phyloP scores from a whole-genome alignment of 129 eudicot genomes.

The Flaveria bidentis region DNA sequence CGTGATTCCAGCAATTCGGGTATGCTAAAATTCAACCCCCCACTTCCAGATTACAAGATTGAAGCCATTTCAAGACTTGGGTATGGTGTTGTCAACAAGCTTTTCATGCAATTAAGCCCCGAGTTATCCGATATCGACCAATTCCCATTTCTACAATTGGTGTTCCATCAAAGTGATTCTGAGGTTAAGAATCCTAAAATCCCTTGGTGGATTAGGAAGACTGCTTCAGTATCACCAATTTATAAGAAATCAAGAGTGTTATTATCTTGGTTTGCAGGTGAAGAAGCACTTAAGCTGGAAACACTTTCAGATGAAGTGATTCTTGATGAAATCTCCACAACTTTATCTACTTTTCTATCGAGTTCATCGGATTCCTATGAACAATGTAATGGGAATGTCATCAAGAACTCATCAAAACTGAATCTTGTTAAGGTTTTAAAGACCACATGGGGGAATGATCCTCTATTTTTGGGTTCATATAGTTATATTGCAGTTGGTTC shows the following conservation, averaged over 20 bases:
- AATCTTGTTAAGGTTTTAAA: slow-evolving; percentile 55
- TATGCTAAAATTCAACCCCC: slow-evolving; percentile 56
- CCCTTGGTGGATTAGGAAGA: slow-evolving; percentile 83
- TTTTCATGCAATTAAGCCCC: slow-evolving; percentile 59
- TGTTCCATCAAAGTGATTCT: slow-evolving; percentile 61
- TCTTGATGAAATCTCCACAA: slow-evolving; percentile 55
- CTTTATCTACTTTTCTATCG: slow-evolving; percentile 60
- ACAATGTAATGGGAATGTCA: slow-evolving; percentile 44
- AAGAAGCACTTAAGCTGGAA: slow-evolving; percentile 80
- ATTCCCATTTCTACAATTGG: slow-evolving; percentile 73
- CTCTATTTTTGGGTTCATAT: slow-evolving; percentile 85
- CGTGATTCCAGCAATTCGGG: slow-evolving; percentile 34
- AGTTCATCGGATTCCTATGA: slow-evolving; percentile 31
- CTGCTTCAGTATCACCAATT: slow-evolving; percentile 70
- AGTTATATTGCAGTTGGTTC: slow-evolving; percentile 87
- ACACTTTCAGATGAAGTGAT: slow-evolving; percentile 62
- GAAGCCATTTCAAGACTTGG: slow-evolving; percentile 75
- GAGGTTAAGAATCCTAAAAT: slow-evolving; percentile 49
- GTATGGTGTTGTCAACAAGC: slow-evolving; percentile 85
- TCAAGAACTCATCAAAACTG: slow-evolving; percentile 32
- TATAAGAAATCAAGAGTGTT: slow-evolving; percentile 58
- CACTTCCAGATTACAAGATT: slow-evolving; percentile 62
- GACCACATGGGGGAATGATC: slow-evolving; percentile 86
- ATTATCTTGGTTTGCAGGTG: slow-evolving; percentile 86
- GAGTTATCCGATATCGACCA: slow-evolving; percentile 15